These are phyloP conservation scores for Ganoderma lingzhi DNA, from an alignment of 1,284 basidiomycete genomes.

Conservation along the genomic window DNA sequence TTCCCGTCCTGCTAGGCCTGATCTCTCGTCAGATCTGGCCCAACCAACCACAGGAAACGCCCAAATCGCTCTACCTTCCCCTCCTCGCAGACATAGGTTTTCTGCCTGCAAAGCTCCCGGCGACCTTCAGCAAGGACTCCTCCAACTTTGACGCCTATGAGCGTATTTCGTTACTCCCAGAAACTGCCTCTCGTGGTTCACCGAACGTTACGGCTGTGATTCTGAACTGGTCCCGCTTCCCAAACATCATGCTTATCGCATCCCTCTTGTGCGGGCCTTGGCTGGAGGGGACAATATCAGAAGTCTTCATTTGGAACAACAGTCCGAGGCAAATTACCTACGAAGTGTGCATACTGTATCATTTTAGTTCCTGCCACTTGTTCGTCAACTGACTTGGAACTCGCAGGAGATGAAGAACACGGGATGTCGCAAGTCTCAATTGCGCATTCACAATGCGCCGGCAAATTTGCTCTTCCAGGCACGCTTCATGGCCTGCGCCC, in stretches of 20 bases:
- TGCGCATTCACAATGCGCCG: slow-evolving; percentile 65
- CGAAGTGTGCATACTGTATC: slow-evolving; percentile 44
- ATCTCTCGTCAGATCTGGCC: slow-evolving; percentile 25
- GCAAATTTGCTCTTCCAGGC: slow-evolving; percentile 70
- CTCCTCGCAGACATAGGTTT: slow-evolving; percentile 37
- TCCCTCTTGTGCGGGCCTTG: slow-evolving; percentile 57
- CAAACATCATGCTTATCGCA: slow-evolving; percentile 65
- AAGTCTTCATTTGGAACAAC: slow-evolving; percentile 73
- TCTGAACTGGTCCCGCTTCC: slow-evolving; percentile 71
- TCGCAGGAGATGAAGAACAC: slow-evolving; percentile 55
- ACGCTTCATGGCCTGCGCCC: slow-evolving; percentile 68
- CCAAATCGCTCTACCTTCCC: slow-evolving; percentile 32
- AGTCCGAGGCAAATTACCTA: slow-evolving; percentile 52
- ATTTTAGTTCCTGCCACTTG: slow-evolving; percentile 9
- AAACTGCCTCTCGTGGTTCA: slow-evolving; percentile 12
- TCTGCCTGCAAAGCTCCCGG: slow-evolving; percentile 30
- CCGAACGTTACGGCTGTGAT: slow-evolving; percentile 62
- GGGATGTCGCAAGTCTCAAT: slow-evolving; percentile 52
- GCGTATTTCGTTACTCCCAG: slow-evolving; percentile 27
- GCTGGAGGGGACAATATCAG: slow-evolving; percentile 56
- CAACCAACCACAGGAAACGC: slow-evolving; percentile 24
- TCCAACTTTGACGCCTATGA: slow-evolving; percentile 27
- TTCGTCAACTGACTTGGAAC: slow-evolving; percentile 14
- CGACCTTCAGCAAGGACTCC: slow-evolving; percentile 30
- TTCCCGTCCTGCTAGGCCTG: slow-evolving; percentile 31